Evolutionary conservation across 305 asterid genomes (phyloP), one percentile per base, ranked within the genome.

Genomic region (Plantago lanceolata): DNA sequence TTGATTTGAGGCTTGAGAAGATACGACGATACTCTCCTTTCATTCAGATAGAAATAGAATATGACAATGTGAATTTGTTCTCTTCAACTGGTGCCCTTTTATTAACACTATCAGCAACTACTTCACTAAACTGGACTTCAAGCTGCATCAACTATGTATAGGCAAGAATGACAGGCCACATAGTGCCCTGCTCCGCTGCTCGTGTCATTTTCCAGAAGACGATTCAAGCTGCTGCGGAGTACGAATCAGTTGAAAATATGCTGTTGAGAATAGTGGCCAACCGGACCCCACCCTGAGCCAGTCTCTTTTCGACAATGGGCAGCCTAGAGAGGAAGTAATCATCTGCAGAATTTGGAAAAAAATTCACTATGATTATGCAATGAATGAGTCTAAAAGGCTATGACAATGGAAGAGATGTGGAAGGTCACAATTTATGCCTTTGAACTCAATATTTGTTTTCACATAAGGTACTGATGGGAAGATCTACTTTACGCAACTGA

Each of bases 241-340:
- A 76, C 66, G 67, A 48, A 11, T 57, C 71, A 37, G 55, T 12
- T 16, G 78, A 70, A 69, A 91, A 91, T 52, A 91, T 84, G 31
- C 73, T 57, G 80, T 91, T 91, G 68, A 92, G 96, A 67, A 86
- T 67, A 56, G 84, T 82, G 15, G 96, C 98, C 87, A 92, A 81
- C 20, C 98, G 94, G 66, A 92, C 76, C 63, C 89, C 98, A 44
- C 85, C 60, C 74, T 82, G 82, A 21, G 95, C 93, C 65, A 92
- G 71, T 77, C 91, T 80, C 73, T 76, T 71, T 86, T 87, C 96
- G 55, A 92, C 94, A 35, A 92, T 68, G 0, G 98, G 98, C 79
- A 83, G 78, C 54, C 98, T 85, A 26, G 96, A 75, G 64, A 70
- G 74, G 75, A 92, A 92, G 75, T 92, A 89, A 49, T 85, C 96